Evolutionary conservation across 1,139 yeast genomes (phyloP).

Genomic region (Saccharomyces hybrid): DNA sequence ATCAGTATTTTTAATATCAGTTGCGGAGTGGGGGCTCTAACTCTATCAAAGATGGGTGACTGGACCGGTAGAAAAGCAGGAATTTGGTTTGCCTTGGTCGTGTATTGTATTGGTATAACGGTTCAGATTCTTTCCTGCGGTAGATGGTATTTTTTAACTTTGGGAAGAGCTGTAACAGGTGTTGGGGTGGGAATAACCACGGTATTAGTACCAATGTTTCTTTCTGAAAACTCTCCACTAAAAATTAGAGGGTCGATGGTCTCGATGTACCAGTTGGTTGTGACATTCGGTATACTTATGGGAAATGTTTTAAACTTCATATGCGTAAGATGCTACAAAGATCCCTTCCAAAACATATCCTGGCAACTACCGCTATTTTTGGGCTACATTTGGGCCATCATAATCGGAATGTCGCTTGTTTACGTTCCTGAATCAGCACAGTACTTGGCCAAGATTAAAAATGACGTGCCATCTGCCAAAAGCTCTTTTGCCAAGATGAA

Average conservation of each 20-base stretch:
- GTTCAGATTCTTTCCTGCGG: conserved; percentile 37
- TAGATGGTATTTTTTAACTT: conserved; percentile 45
- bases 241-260: conserved; percentile 51
- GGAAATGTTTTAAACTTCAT: conserved; percentile 49
- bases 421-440: conserved; percentile 50
- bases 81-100: conserved; percentile 38
- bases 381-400: conserved; percentile 42
- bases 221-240: conserved; percentile 49
- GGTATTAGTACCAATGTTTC: conserved; percentile 49
- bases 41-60: conserved; percentile 50
- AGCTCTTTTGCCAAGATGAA: conserved; percentile 43
- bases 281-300: conserved; percentile 48
- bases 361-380: conserved; percentile 46
- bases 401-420: conserved; percentile 39
- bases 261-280: conserved; percentile 47
- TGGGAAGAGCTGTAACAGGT: conserved; percentile 50
- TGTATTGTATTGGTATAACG: conserved; percentile 45
- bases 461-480: conserved; percentile 34
- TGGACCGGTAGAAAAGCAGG: conserved; percentile 47
- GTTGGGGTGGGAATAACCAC: conserved; percentile 48
- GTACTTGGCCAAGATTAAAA: conserved; percentile 35
- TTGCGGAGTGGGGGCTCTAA: conserved; percentile 63
- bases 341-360: conserved; percentile 31
- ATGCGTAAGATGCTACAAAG: conserved; percentile 31
- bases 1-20: conserved; percentile 64